Conservation (phyloP, 179 eudicot species). For the Corrigiola litoralis region DNA sequence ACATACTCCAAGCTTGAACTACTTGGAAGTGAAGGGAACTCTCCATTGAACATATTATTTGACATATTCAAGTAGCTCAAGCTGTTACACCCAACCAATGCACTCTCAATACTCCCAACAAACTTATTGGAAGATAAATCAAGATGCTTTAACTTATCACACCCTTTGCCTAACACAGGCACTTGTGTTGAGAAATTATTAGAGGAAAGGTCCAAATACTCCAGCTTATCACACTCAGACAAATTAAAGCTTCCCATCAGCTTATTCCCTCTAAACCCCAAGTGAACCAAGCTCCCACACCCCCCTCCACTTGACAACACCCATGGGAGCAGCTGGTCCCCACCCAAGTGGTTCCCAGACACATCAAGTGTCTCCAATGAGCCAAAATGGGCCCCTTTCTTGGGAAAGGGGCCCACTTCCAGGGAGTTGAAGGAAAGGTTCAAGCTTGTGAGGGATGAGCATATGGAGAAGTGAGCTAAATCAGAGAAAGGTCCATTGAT, state of each 20-base stretch:
- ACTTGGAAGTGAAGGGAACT: slow-evolving; percentile 38
- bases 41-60: slow-evolving; percentile 40
- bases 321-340: slow-evolving; percentile 46
- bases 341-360: slow-evolving; percentile 50
- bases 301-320: slow-evolving; percentile 43
- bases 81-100: slow-evolving; percentile 33
- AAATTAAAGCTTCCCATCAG: slow-evolving; percentile 40
- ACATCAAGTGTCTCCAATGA: slow-evolving; percentile 46
- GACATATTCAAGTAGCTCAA: slow-evolving; percentile 56
- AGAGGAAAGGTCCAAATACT: slow-evolving; percentile 48
- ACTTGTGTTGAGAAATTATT: slow-evolving; percentile 57
- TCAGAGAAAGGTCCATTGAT: slow-evolving; percentile 50
- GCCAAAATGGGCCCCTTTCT: slow-evolving; percentile 16
- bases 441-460: slow-evolving; percentile 41
- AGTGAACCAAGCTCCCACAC: slow-evolving; percentile 35
- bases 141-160: slow-evolving; percentile 41
- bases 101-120: slow-evolving; percentile 32
- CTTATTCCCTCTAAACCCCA: slow-evolving; percentile 61
- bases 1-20: slow-evolving; percentile 38
- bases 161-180: slow-evolving; percentile 39
- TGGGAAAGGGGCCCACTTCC: slow-evolving; percentile 39
- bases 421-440: slow-evolving; percentile 61
- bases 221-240: slow-evolving; percentile 37
- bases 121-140: slow-evolving; percentile 71
- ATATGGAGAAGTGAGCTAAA: slow-evolving; percentile 32